These are phyloP conservation scores for Diaporthe velutina DNA, from an alignment of 2,329 filamentous ascomycete species.

Conservation along the genomic window DNA sequence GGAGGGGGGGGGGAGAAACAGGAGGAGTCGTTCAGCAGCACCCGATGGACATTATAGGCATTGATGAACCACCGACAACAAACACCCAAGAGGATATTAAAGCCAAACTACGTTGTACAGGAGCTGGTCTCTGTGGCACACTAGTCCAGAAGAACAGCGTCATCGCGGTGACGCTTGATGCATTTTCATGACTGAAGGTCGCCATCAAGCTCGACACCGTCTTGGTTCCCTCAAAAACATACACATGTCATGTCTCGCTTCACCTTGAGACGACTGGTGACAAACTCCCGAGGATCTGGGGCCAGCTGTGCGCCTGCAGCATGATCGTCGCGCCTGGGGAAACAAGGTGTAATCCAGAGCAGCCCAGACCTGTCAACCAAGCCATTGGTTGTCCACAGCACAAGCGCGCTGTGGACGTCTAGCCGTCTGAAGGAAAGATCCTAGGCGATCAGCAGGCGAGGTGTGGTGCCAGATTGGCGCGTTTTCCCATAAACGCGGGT, in stretches of 20 bases:
- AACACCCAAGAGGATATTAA: not conserved
- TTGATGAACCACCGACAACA: not conserved
- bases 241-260: constrained; percentile 33
- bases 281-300: not conserved
- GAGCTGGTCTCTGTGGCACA: not conserved
- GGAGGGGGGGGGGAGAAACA: no score
- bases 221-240: not conserved
- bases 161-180: constrained; percentile 7
- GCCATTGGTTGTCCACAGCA: not conserved
- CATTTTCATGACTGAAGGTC: constrained; percentile 10
- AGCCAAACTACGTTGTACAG: not conserved
- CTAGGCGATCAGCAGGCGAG: not conserved
- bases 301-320: constrained; percentile 16
- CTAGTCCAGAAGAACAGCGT: not conserved
- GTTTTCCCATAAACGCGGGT: not conserved
- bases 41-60: no score
- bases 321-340: not conserved
- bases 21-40: no score
- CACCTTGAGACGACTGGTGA: constrained; percentile 27
- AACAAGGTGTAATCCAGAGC: constrained; percentile 17
- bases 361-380: not conserved
- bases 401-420: not conserved
- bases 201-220: not conserved
- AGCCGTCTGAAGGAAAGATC: constrained; percentile 22
- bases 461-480: not conserved